Evolutionary conservation across 2,329 filamentous ascomycete genomes (phyloP).

Genomic region (Cladorrhinum sp.): DNA sequence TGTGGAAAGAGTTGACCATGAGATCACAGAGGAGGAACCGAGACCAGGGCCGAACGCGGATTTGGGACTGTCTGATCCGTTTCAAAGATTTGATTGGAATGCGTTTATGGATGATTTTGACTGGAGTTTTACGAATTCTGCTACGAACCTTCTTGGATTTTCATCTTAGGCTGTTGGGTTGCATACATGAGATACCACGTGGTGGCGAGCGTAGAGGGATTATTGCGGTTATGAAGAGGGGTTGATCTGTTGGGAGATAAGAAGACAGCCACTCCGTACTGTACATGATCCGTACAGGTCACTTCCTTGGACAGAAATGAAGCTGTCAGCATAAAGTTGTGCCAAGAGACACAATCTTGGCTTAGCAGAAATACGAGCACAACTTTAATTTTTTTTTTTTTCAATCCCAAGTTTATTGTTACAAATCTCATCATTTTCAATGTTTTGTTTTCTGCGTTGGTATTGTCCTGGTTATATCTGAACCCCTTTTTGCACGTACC

Average conservation of each 20-base stretch:
- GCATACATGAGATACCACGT: background rate
- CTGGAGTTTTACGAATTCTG: conserved; percentile 36
- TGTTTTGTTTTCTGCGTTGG: background rate
- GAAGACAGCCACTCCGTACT: no score
- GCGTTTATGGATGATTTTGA: conserved; percentile 51
- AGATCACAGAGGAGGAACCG: conserved; percentile 4
- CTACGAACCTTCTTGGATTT: background rate
- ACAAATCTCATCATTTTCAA: background rate
- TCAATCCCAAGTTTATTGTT: no score
- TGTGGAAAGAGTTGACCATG: background rate
- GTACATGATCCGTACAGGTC: no score
- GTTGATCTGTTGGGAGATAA: no score
- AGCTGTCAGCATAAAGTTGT: background rate
- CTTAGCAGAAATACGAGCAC: no score
- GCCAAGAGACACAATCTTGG: background rate
- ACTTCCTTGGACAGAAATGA: no score
- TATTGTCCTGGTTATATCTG: background rate
- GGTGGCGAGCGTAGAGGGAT: background rate
- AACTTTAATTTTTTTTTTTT: no score
- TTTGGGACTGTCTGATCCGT: conserved; percentile 31
- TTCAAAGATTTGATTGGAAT: conserved; percentile 49
- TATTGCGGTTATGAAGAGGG: no score
- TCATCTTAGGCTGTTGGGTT: background rate
- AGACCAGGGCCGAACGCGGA: conserved; percentile 17
- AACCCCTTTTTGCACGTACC: background rate